These are phyloP conservation scores for Carnegiea gigantea DNA, from an alignment of 179 eudicot species.

Conservation along the genomic window DNA sequence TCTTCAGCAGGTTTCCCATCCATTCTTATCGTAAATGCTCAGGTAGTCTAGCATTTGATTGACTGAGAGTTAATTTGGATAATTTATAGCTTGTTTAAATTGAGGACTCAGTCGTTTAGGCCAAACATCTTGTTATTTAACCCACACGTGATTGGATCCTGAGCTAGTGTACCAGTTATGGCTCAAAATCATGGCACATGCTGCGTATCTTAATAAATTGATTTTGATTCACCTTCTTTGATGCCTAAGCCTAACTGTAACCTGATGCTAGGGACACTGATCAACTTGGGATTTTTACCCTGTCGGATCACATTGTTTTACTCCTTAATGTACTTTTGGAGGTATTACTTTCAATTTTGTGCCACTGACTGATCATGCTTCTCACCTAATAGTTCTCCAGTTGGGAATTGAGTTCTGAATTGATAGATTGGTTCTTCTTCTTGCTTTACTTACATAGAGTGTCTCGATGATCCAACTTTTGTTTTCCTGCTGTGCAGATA, in stretches of 20 bases:
- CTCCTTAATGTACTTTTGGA: no score
- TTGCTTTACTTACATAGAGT: not conserved
- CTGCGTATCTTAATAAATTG: not conserved
- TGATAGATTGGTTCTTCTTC: not conserved
- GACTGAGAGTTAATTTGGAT: not conserved
- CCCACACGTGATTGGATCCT: no score
- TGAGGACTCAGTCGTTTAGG: not conserved
- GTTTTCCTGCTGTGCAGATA: conserved; percentile 46
- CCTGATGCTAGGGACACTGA: no score
- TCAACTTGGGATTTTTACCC: no score
- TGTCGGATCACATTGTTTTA: no score
- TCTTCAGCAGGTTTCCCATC: conserved; percentile 67
- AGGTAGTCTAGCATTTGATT: conserved; percentile 43
- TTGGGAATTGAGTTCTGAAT: not conserved
- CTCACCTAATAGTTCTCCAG: not conserved
- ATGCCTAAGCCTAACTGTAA: not conserved
- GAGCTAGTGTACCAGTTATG: no score
- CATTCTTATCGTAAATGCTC: conserved; percentile 91
- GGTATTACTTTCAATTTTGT: no score
- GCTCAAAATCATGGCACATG: not conserved
- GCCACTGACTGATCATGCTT: no score
- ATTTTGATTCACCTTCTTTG: not conserved
- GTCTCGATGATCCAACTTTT: conserved; percentile 1
- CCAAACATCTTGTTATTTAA: no score
- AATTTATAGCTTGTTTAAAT: not conserved